phyloP scores from a whole-genome alignment of 768 basidiomycete species.

The Collybiopsis luxurians region DNA sequence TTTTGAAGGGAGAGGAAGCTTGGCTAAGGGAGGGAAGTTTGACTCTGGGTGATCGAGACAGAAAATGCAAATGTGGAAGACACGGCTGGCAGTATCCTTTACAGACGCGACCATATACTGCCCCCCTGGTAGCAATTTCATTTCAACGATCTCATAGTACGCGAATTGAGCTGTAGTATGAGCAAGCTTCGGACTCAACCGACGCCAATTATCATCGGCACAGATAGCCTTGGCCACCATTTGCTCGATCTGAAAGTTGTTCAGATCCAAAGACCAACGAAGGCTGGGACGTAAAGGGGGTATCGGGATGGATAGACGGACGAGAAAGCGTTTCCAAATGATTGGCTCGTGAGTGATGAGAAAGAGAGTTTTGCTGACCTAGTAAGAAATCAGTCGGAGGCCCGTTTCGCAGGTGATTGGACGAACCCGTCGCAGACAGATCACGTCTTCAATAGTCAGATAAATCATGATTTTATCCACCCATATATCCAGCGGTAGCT shows the following conservation, averaged over 20 bases:
- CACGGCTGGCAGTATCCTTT: conserved; percentile 37
- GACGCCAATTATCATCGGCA: conserved; percentile 59
- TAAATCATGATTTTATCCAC: conserved; percentile 41
- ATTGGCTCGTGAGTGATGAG: conserved; percentile 63
- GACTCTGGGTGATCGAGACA: conserved; percentile 52
- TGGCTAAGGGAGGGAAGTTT: conserved; percentile 42
- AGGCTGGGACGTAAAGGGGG: conserved; percentile 61
- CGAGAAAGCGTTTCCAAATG: conserved; percentile 67
- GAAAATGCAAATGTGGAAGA: conserved; percentile 52
- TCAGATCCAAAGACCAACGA: conserved; percentile 35
- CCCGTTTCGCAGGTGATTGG: neutral
- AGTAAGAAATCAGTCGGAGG: neutral
- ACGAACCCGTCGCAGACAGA: conserved; percentile 42
- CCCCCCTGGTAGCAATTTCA: conserved; percentile 64
- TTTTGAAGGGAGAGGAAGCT: conserved; percentile 45
- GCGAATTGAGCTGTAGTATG: conserved; percentile 22
- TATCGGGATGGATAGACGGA: conserved; percentile 50
- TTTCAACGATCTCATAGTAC: conserved; percentile 42
- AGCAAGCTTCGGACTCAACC: conserved; percentile 32
- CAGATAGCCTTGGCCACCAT: conserved; percentile 60
- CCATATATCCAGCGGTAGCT: conserved; percentile 41
- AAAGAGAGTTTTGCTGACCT: conserved; percentile 62
- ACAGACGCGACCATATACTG: conserved; percentile 66
- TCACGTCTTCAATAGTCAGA: conserved; percentile 44
- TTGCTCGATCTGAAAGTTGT: conserved; percentile 50